A percentile compares a stretch with the other conserved stretches of the same genome.
Evolutionary conservation across 2,329 filamentous ascomycete genomes (phyloP).

Genomic region (Fusarium scirpi): DNA sequence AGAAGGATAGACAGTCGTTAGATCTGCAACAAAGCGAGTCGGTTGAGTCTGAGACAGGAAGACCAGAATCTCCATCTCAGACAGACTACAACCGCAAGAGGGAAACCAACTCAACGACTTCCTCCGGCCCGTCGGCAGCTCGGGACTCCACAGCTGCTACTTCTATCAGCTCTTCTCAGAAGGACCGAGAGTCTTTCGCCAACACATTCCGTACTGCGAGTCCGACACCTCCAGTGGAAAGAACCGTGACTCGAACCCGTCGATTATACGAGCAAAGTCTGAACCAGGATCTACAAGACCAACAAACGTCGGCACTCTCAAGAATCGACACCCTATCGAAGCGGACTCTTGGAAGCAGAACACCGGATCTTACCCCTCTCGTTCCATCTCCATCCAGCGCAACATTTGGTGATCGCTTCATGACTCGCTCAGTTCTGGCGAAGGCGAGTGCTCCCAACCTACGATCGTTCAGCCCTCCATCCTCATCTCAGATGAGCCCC

Average conservation of each 20-base stretch:
- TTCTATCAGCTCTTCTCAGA: conserved; percentile 81
- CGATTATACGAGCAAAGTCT: conserved; percentile 87
- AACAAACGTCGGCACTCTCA: conserved; percentile 81
- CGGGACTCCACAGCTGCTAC: conserved; percentile 89
- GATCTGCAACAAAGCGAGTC: conserved; percentile 46
- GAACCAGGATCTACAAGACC: conserved; percentile 82
- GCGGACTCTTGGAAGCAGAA: conserved; percentile 63
- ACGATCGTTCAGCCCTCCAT: conserved; percentile 65
- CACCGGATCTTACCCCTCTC: conserved; percentile 61
- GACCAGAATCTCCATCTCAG: conserved; percentile 61
- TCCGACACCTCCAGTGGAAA: conserved; percentile 65
- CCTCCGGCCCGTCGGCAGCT: conserved; percentile 73
- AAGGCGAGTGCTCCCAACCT: conserved; percentile 78
- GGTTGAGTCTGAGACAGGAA: conserved; percentile 45
- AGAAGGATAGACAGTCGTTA: conserved; percentile 63
- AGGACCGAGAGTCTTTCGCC: conserved; percentile 61
- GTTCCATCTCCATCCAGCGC: conserved; percentile 60
- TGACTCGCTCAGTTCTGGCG: conserved; percentile 59
- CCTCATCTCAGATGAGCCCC: conserved; percentile 55
- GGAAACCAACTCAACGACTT: conserved; percentile 88
- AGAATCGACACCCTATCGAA: conserved; percentile 83
- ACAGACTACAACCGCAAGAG: conserved; percentile 79
- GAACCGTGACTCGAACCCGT: conserved; percentile 75
- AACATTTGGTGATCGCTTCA: conserved; percentile 60
- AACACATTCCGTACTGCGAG: conserved; percentile 53